Percentiles rank a stretch among this genome's conserved stretches.
These are phyloP conservation scores for Solanum etuberosum DNA, from an alignment of 257 asterid genomes.

Conservation along the genomic window DNA sequence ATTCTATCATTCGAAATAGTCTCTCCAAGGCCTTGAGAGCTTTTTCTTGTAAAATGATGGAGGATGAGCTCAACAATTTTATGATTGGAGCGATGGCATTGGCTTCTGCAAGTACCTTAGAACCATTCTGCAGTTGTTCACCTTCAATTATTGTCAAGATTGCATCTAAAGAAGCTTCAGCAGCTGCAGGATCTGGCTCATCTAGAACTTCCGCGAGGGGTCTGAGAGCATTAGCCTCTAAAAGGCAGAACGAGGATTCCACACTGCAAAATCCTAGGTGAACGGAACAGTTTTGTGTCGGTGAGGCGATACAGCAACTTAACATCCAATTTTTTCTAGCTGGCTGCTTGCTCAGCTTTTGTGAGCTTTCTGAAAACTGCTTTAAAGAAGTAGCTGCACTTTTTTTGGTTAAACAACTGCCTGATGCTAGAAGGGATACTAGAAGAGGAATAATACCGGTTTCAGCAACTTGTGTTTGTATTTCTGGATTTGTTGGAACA, in stretches of 20 bases:
- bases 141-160: conserved; percentile 26
- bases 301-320: conserved; percentile 15
- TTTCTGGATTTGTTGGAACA: conserved; percentile 16
- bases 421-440: conserved; percentile 19
- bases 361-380: conserved; percentile 28
- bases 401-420: conserved; percentile 10
- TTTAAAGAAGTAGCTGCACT: conserved; percentile 23
- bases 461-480: conserved; percentile 26
- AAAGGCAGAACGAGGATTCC: conserved; percentile 31
- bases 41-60: conserved; percentile 24
- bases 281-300: conserved; percentile 6
- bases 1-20: conserved; percentile 17
- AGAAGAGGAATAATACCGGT: conserved; percentile 19
- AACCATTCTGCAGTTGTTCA: conserved; percentile 16
- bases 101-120: conserved; percentile 28
- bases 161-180: conserved; percentile 38
- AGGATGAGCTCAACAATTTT: conserved; percentile 19
- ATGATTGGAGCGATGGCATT: conserved; percentile 21
- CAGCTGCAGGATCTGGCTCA: conserved; percentile 14
- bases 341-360: conserved; percentile 13
- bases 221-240: conserved; percentile 31
- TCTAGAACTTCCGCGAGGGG: conserved; percentile 21
- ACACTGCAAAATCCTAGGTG: conserved; percentile 23
- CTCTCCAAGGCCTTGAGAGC: conserved; percentile 24
- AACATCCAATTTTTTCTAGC: not conserved